A percentile compares a stretch with the other conserved stretches of the same genome.
These are phyloP conservation scores for Phytophthora palmivora DNA, from an alignment of 352 stramenopile species.

Conservation along the genomic window DNA sequence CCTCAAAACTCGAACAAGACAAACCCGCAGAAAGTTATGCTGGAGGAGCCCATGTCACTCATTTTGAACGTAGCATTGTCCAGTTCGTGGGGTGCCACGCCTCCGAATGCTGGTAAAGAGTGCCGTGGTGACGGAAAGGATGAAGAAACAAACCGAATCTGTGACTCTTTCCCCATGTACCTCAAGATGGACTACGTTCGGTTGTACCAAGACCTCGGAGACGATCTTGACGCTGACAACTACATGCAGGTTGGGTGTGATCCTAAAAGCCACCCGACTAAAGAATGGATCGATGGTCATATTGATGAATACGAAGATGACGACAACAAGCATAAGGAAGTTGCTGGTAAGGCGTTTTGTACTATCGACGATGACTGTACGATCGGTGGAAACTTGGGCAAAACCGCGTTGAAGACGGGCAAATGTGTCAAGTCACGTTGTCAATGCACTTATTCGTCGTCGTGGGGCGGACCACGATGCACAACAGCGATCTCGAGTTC, in stretches of 20 bases:
- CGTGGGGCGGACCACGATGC: conserved; percentile 67
- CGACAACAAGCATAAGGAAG: conserved; percentile 47
- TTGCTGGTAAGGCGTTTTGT: too few species aligned
- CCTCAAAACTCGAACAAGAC: conserved; percentile 52
- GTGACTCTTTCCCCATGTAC: conserved; percentile 77
- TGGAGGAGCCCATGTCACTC: conserved; percentile 92
- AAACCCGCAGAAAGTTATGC: conserved; percentile 71
- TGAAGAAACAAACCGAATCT: conserved; percentile 48
- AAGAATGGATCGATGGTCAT: conserved; percentile 66
- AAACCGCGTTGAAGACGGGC: conserved; percentile 45
- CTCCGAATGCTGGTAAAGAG: conserved; percentile 50
- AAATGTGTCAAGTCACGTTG: conserved; percentile 62
- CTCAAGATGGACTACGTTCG: conserved; percentile 76
- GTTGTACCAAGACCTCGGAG: conserved; percentile 59
- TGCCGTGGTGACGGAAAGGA: conserved; percentile 61
- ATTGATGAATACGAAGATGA: conserved; percentile 67
- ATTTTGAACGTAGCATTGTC: conserved; percentile 95
- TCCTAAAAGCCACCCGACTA: conserved; percentile 54
- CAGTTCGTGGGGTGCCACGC: conserved; percentile 81
- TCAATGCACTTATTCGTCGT: conserved; percentile 43
- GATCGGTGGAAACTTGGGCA: conserved; percentile 42
- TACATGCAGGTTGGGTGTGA: conserved; percentile 66
- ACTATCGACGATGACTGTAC: conserved; percentile 59
- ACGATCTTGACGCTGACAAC: conserved; percentile 47
- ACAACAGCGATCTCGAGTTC: conserved; percentile 45